These are phyloP conservation scores for Rhizopogon roseolus DNA, from an alignment of 768 basidiomycete genomes.

Conservation along the genomic window DNA sequence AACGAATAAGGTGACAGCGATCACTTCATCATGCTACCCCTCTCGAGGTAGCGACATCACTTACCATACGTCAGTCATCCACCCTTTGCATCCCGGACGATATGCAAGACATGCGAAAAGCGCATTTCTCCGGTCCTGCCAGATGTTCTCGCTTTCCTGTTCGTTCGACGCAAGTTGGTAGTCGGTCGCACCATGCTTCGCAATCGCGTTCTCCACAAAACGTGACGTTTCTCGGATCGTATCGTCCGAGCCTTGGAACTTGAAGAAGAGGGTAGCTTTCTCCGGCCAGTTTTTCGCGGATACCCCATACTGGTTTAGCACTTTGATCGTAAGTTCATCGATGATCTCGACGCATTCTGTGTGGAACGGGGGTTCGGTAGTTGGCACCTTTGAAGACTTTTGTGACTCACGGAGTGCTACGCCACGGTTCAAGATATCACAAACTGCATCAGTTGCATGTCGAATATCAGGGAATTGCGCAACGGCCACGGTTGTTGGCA, in stretches of 20 bases:
- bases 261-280: conserved; percentile 37
- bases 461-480: conserved; percentile 38
- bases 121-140: conserved; percentile 29
- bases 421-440: conserved; percentile 31
- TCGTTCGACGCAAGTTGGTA: conserved; percentile 33
- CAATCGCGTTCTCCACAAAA: conserved; percentile 26
- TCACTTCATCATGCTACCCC: neutral
- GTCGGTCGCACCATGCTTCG: conserved; percentile 33
- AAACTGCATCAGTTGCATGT: conserved; percentile 35
- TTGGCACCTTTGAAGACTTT: neutral
- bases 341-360: conserved; percentile 41
- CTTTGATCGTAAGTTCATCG: conserved; percentile 31
- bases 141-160: conserved; percentile 33
- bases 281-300: conserved; percentile 25
- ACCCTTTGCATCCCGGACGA: conserved; percentile 29
- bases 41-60: neutral
- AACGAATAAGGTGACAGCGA: neutral
- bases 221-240: conserved; percentile 27
- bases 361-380: neutral
- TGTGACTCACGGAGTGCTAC: conserved; percentile 20
- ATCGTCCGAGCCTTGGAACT: conserved; percentile 35
- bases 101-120: conserved; percentile 23
- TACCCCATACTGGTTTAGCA: conserved; percentile 17
- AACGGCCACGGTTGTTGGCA: conserved; percentile 75
- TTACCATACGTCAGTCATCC: conserved; percentile 37